Evolutionary conservation across 2,329 filamentous ascomycete genomes (phyloP), one percentile per base, ranked within the genome.

Genomic region (Colletotrichum sp.): DNA sequence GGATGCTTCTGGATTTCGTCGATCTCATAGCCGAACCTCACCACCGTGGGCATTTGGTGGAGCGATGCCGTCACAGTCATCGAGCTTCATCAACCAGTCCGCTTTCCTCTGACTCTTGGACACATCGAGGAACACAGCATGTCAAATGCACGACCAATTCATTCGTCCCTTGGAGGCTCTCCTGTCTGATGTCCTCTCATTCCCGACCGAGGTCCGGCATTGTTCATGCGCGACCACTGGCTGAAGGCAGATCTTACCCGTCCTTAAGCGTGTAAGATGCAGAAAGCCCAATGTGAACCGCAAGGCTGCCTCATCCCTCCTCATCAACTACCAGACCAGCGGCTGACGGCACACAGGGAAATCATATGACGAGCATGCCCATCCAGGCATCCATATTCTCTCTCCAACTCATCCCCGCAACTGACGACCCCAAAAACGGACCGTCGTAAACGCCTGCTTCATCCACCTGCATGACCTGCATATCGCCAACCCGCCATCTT

Each of bases 391-490:
- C 43, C 43, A 52, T 4, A 21, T 52, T 7, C 6, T 52, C 43
- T 52, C 43, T 52, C n/a, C n/a, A 52, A 52, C 43, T 24, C 43
- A 52, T 13, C 18, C 36, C 39, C 36, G 10, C 52, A 61, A 7
- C 24, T 28, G n/a, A 7, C 18, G 43, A 48, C 39, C 34, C 67
- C 32, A 8, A 72, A 30, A 74, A 6, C 16, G 60, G 72, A 26
- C 21, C 48, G 34, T 74, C 60, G 68, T 74, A 71, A 64, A 71
- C n/a, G 43, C 43, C 57, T 18, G 18, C 24, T 30, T 30, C 10
- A 18, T 36, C 26, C 28, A 15, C 63, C 30, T 55, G 69, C n/a
- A 64, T 28, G 15, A 34, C 48, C 32, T 34, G 48, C 68, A 72
- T 66, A 60, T 18, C 18, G 26, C 26, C 26, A 32, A 36, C 32